Conservation (phyloP, 2,329 filamentous ascomycete genomes). For the Fusarium tupiense region DNA sequence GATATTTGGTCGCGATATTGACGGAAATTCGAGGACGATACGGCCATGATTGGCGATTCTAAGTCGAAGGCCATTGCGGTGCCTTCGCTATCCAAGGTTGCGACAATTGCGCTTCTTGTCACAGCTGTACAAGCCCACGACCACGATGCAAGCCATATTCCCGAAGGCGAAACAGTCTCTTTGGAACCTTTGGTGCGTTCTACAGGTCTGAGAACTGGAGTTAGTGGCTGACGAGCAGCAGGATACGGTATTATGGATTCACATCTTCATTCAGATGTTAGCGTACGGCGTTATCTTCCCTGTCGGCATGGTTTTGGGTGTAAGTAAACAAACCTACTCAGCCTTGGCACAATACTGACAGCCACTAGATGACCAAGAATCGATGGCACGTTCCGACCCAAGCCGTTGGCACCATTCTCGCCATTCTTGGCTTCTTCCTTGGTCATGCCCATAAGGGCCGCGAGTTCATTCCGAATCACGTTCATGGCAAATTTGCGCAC, state of each 20-base stretch:
- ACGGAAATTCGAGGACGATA: not conserved
- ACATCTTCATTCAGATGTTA: slow-evolving; percentile 88
- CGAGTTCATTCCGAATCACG: slow-evolving; percentile 79
- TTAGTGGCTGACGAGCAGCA: slow-evolving; percentile 51
- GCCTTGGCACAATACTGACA: not conserved
- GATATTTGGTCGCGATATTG: not conserved
- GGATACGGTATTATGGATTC: slow-evolving; percentile 90
- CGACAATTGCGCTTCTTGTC: slow-evolving; percentile 40
- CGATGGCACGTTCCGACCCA: slow-evolving; percentile 96
- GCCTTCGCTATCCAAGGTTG: slow-evolving; percentile 28
- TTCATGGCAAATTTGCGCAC: slow-evolving; percentile 83
- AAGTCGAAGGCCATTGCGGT: slow-evolving; percentile 21
- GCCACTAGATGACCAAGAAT: slow-evolving; percentile 78
- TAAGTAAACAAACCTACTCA: slow-evolving; percentile 56
- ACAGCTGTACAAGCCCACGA: slow-evolving; percentile 55
- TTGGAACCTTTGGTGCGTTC: slow-evolving; percentile 74
- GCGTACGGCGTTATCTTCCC: slow-evolving; percentile 94
- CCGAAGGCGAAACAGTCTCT: slow-evolving; percentile 76
- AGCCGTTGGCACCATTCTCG: slow-evolving; percentile 76
- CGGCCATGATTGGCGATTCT: slow-evolving; percentile 34
- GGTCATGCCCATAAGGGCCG: slow-evolving; percentile 91
- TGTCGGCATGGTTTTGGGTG: slow-evolving; percentile 92
- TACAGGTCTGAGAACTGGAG: not conserved
- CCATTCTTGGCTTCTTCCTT: slow-evolving; percentile 86
- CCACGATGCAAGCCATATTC: slow-evolving; percentile 63